A percentile compares a stretch with the other conserved stretches of the same genome.
phyloP scores from a whole-genome alignment of 2,329 filamentous ascomycete genomes.

The Alternaria sp. region DNA sequence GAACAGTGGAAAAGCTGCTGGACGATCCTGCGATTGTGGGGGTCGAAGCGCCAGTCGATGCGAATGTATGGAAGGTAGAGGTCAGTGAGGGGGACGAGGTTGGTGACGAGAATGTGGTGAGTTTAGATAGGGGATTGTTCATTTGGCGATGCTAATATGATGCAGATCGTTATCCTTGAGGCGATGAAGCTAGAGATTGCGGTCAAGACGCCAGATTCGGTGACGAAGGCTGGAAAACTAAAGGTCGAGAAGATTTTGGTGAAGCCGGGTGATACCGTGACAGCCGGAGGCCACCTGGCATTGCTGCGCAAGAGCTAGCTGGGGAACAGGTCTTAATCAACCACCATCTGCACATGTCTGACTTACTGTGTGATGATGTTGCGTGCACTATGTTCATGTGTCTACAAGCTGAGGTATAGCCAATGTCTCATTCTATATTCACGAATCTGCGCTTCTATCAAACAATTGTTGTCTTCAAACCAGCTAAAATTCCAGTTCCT shows the following conservation, averaged over 20 bases:
- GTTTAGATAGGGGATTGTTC: not conserved
- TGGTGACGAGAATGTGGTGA: slow-evolving; percentile 44
- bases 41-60: slow-evolving; percentile 56
- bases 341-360: not conserved
- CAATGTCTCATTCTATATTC: not conserved
- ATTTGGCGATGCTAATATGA: slow-evolving; percentile 6
- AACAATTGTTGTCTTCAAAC: not conserved
- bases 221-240: slow-evolving; percentile 21
- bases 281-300: slow-evolving; percentile 47
- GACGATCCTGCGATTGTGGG: slow-evolving; percentile 52
- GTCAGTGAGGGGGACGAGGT: slow-evolving; percentile 51
- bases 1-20: slow-evolving; percentile 60
- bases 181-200: slow-evolving; percentile 60
- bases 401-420: not conserved
- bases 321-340: not conserved
- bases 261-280: slow-evolving; percentile 53
- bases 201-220: slow-evolving; percentile 50
- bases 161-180: slow-evolving; percentile 54
- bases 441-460: not conserved
- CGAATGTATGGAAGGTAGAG: slow-evolving; percentile 58
- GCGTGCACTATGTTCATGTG: not conserved
- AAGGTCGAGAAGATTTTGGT: slow-evolving; percentile 55
- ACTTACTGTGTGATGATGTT: not conserved
- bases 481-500: not conserved
- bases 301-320: slow-evolving; percentile 25